Base-by-base conservation (phyloP, 768 basidiomycete genomes). In the Dioszegia crocea region DNA sequence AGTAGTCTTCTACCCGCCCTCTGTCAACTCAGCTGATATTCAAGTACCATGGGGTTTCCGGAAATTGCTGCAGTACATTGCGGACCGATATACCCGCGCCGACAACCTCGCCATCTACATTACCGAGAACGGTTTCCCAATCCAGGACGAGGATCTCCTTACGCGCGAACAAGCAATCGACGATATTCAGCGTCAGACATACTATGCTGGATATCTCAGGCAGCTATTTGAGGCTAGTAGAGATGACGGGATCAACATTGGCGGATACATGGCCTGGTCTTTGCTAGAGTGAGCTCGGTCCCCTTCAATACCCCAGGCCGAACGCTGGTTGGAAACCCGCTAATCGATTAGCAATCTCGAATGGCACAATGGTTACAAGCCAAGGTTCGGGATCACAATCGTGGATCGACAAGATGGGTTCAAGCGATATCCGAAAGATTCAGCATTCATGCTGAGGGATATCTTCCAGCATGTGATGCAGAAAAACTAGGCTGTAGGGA, bases 1-100 rank as follows among this genome's bases (percentile, higher is more conserved):
- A 6, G 6, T 14, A 33, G 33, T 6, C 14, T 33, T 43, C 19
- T 16, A 14, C 23, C 39, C 19, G 17, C 17, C 29, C 41, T 31
- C 16, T 24, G 33, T 26, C 43, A 14, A 26, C n/a, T 14, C 4
- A 23, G 48, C 47, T 59, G 39, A 51, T 23, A 17, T 1, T 36
- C 9, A 49, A 62, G 71, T 68, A 1, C 71, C 71, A 10, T 73
- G 71, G 71, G 71, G 71, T 4, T 73, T 70, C 65, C 56, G 67
- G 1, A 64, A 68, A 48, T 63, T 73, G 12, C 38, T 70, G 10
- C 48, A 49, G 11, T 64, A 66, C 49, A 53, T 66, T 33, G 45
- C 60, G 44, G 33, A 61, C 17, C 45, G 58, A 2, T 73, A 70
- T 46, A 53, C 62, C 21, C 30, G 48, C n/a, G 49, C 66, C 8